Conservation (phyloP, 169 alveolate genomes). For the Plasmodium fragile region DNA sequence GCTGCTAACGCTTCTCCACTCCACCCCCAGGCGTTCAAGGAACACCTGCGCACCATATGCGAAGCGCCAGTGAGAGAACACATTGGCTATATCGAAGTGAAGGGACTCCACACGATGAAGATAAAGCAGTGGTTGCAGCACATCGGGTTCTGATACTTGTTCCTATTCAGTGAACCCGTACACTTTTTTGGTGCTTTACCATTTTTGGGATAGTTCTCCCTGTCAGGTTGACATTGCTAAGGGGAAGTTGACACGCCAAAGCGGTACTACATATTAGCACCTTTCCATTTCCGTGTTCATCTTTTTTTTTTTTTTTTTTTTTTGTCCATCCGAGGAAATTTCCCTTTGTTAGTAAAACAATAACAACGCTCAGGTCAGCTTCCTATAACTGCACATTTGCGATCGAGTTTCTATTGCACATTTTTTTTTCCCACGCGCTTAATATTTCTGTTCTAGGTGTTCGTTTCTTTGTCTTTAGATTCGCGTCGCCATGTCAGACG, state of each 20-base stretch:
- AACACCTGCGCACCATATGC: slow-evolving; percentile 83
- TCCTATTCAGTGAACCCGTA: neutral
- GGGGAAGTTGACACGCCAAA: too few relatives aligned
- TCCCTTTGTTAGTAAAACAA: neutral
- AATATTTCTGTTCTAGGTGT: neutral
- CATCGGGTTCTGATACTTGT: slow-evolving; percentile 78
- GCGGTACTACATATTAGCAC: neutral
- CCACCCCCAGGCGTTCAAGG: slow-evolving; percentile 81
- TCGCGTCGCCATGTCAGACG: neutral
- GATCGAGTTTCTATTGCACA: neutral
- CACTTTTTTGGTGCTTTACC: neutral
- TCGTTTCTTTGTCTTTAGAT: neutral
- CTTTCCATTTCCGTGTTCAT: neutral
- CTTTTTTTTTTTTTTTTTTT: too few relatives aligned
- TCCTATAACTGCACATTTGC: neutral
- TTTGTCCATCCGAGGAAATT: neutral
- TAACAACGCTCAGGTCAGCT: neutral
- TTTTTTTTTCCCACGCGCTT: neutral
- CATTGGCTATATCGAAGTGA: slow-evolving; percentile 85
- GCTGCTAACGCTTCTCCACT: neutral
- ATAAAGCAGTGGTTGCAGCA: slow-evolving; percentile 85
- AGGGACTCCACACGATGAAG: slow-evolving; percentile 84
- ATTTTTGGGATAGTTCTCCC: neutral
- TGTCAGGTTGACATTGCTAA: neutral
- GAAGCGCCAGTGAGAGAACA: slow-evolving; percentile 87